Evolutionary conservation across 208 protist species (phyloP), one percentile per base, ranked within the genome.

Genomic region (Leishmania lainsoni): DNA sequence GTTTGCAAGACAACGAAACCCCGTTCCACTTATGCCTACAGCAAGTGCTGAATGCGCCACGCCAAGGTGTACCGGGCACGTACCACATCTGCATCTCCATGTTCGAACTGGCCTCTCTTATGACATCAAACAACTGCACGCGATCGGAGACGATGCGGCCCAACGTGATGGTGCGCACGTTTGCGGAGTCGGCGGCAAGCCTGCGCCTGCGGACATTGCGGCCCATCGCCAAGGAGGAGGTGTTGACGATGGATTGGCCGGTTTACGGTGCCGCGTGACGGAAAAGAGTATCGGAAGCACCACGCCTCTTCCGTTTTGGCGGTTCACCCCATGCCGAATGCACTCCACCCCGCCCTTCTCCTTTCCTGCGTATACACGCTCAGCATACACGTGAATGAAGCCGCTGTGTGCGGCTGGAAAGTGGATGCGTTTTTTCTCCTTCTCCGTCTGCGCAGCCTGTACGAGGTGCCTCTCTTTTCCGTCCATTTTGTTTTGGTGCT

Each of bases 11-110:
- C 65, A 80, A 4, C 71, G 61, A 87, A 12, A 68, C 75, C 9
- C 65, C 78, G 48, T 76, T 86, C 29, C 70, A 82, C 39, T 58
- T 66, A 12, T 86, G 74, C 68, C 58, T 81, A 70, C 65, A 80
- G 0, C 39, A 81, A 4, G 86, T 93, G 39, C 76, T 91, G 42
- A 66, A 65, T 26, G 86, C 88, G 0, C 89, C 87, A 22, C 80
- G 83, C n/a, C 80, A 93, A 65, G 86, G 88, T 22, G 68, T 94
- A 1, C 82, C 86, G 6, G 89, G 92, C n/a, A 85, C 87, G 22
- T 91, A 91, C 61, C 68, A 87, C 78, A 89, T 89, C 56, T 87
- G 80, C 65, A 66, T 96, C 16, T 86, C 77, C 29, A 59, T 96
- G 26, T 96, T 96, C 75, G 87, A 92, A 63, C 59, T 94, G 0